Conservation (phyloP, 495 filamentous ascomycete genomes). For the Penicillium herquei region DNA sequence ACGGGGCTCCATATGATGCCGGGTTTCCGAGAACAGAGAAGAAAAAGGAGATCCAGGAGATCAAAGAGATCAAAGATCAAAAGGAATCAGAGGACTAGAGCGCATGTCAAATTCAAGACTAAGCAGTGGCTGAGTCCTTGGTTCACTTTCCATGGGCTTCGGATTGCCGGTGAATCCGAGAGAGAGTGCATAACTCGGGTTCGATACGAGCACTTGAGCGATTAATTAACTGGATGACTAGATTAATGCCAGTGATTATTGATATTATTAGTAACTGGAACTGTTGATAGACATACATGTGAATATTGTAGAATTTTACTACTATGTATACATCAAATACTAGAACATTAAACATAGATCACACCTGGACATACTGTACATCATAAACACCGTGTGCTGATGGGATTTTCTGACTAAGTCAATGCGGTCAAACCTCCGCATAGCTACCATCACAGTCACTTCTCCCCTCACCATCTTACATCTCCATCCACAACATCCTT, state of each 20-base stretch:
- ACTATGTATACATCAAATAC: too few species aligned
- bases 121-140: background rate
- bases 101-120: too few species aligned
- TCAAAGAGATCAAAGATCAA: slow-evolving; percentile 5
- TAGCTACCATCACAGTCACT: too few species aligned
- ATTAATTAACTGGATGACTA: background rate
- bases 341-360: too few species aligned
- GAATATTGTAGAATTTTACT: too few species aligned
- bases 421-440: too few species aligned
- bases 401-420: too few species aligned
- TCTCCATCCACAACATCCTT: background rate
- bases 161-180: background rate
- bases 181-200: background rate
- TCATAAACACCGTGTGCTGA: too few species aligned
- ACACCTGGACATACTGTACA: too few species aligned
- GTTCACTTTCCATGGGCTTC: background rate
- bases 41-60: slow-evolving; percentile 1
- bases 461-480: background rate
- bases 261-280: too few species aligned
- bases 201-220: background rate
- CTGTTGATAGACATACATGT: too few species aligned
- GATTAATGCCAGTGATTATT: background rate
- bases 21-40: slow-evolving; percentile 23
- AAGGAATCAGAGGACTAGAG: slow-evolving; percentile 3
- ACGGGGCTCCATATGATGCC: slow-evolving; percentile 20